Conservation (phyloP, 1,284 basidiomycete species). For the Pascua guehoae region DNA sequence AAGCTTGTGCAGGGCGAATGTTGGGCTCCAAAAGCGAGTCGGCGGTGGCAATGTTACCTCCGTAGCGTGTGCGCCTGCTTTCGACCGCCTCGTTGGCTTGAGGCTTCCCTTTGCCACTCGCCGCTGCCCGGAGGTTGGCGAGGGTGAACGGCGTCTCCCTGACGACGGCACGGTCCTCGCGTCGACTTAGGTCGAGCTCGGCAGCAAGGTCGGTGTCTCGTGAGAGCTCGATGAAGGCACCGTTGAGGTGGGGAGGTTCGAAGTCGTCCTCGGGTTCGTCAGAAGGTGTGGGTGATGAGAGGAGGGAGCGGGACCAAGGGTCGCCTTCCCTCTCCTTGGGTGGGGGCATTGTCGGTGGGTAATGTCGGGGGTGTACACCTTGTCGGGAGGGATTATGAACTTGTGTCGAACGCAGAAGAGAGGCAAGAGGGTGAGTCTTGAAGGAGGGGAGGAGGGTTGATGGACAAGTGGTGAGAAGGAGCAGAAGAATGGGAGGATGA, state of each 20-base stretch:
- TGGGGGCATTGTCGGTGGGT: too few species aligned
- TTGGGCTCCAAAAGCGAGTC: background rate
- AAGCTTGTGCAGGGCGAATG: background rate
- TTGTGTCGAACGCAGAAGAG: too few species aligned
- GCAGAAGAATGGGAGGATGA: background rate
- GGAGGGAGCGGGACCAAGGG: constrained; percentile 8
- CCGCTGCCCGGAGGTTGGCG: constrained; percentile 9
- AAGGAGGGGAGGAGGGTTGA: background rate
- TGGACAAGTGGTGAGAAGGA: background rate
- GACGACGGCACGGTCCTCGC: constrained; percentile 22
- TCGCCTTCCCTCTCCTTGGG: background rate
- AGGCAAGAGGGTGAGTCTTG: too few species aligned
- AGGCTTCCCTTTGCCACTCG: background rate
- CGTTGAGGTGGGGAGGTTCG: background rate
- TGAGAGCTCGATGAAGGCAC: constrained; percentile 2
- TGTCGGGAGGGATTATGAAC: too few species aligned
- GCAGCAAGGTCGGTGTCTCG: constrained; percentile 12
- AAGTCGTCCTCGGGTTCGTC: constrained; percentile 3
- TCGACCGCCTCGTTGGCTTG: background rate
- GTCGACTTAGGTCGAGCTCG: constrained; percentile 23
- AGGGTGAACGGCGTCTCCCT: constrained; percentile 26
- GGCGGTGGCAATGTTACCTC: constrained; percentile 4
- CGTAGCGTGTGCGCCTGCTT: constrained; percentile 1
- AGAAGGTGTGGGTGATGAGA: constrained; percentile 9
- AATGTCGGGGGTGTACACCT: too few species aligned